phyloP scores from a whole-genome alignment of 1,284 basidiomycete genomes.

The Trichosporon asahii region DNA sequence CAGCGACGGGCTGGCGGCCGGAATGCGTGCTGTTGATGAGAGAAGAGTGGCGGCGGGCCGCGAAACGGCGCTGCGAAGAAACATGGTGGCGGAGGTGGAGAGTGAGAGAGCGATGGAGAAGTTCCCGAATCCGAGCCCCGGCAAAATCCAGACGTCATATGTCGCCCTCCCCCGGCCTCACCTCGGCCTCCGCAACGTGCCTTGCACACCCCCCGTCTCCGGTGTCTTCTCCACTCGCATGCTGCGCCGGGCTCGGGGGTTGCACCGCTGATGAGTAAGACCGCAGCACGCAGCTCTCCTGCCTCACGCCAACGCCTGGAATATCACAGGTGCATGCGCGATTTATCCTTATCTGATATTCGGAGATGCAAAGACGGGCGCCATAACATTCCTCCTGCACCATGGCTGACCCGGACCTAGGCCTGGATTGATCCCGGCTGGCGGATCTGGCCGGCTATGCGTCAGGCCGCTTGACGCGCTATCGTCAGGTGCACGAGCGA shows the following conservation, averaged over 20 bases:
- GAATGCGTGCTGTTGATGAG: not conserved
- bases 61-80: constrained; percentile 10
- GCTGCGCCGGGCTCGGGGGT: not conserved
- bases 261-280: not conserved
- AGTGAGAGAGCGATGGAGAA: not conserved
- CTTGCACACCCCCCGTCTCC: not conserved
- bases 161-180: constrained; percentile 21
- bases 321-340: not conserved
- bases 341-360: not conserved
- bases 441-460: not conserved
- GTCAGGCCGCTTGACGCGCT: not conserved
- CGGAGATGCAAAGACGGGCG: not conserved
- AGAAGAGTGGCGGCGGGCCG: not conserved
- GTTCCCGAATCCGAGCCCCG: not conserved
- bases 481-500: not conserved
- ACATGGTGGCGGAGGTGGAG: constrained; percentile 27
- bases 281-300: not conserved
- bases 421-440: not conserved
- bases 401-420: not conserved
- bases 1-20: not conserved
- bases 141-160: constrained; percentile 1
- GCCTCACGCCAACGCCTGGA: not conserved
- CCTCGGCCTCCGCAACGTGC: constrained; percentile 10
- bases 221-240: not conserved
- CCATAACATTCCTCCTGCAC: not conserved